Evolutionary conservation across 176 grass and related monocot genomes (phyloP).

Genomic region (Oryza nivara): DNA sequence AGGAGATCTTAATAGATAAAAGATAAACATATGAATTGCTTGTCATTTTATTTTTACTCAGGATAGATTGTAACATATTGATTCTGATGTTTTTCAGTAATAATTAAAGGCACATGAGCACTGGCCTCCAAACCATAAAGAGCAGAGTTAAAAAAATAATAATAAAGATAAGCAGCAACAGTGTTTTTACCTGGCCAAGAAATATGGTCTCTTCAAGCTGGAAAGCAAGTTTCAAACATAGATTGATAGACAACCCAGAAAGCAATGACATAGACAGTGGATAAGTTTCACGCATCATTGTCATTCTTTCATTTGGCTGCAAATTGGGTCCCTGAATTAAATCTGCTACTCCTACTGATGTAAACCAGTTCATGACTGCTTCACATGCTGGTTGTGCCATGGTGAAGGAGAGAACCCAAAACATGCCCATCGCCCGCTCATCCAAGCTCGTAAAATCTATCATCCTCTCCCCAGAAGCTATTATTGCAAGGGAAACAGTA

Average conservation of each 20-base stretch:
- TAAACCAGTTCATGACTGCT: constrained; percentile 99
- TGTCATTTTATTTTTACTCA: background rate
- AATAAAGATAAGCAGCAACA: constrained; percentile 5
- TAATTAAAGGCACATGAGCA: constrained; percentile 21
- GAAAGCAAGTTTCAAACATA: constrained; percentile 93
- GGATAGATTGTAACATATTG: constrained; percentile 12
- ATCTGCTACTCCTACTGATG: constrained; percentile 74
- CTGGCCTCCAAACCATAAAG: background rate
- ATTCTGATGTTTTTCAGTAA: background rate
- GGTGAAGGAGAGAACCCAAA: constrained; percentile 99
- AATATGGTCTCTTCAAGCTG: constrained; percentile 99
- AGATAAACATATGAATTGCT: background rate
- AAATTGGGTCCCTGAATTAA: constrained; percentile 82
- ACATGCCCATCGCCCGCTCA: constrained; percentile 93
- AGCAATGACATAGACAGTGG: constrained; percentile 92
- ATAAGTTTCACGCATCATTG: constrained; percentile 89
- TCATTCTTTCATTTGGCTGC: constrained; percentile 75
- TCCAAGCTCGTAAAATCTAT: constrained; percentile 96
- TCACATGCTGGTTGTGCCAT: constrained; percentile 89
- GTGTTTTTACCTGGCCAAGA: constrained; percentile 80
- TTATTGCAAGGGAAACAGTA: constrained; percentile 37
- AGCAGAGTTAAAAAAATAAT: background rate
- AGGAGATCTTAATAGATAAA: background rate
- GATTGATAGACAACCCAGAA: constrained; percentile 95
- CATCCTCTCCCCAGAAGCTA: constrained; percentile 77